Evolutionary conservation across 768 basidiomycete genomes (phyloP), one percentile per base, ranked within the genome.

Genomic region (Cystofilobasidium ferigula): DNA sequence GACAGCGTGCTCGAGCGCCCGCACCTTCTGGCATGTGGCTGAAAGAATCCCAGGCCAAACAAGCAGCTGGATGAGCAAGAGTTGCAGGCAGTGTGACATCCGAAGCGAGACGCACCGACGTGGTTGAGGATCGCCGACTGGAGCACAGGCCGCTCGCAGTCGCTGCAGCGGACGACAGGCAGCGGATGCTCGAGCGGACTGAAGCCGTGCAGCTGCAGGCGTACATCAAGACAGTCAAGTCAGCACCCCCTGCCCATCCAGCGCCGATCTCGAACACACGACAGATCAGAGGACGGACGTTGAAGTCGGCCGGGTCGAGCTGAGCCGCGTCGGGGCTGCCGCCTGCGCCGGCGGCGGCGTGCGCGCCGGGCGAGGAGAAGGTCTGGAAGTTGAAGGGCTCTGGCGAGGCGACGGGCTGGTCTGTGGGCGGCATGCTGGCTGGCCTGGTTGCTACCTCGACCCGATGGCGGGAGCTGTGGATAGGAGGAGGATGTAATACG

Each of bases 141-240:
- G 34, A 94, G 79, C 12, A 92, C 78, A 0, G 88, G 86, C 75
- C 91, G 93, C 48, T 78, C 79, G 75, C 93, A 97, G 45, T 90
- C 85, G 54, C 78, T 81, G 77, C 93, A 97, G 62, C 81, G 84
- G 63, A 87, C 83, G 42, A 84, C 74, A 18, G 65, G 58, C 36
- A 42, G 48, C 24, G 65, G 65, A 13, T 53, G 22, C 20, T 38
- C 43, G 38, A 67, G 60, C 30, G 65, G 59, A n/a, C 48, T 35
- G 30, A 34, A 34, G 13, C 59, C 59, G 18, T 67, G 60, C 7
- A 67, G 26, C 65, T 67, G 54, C 4, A 20, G 1, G 28, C 38
- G 38, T 40, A 40, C 10, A 48, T 9, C 45, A 48, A n/a, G 13
- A 48, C 9, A 13, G 8, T n/a, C 45, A 20, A 13, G 22, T 48